These are phyloP conservation scores for Fagus sylvatica DNA, from an alignment of 306 rosid genomes.

Conservation along the genomic window DNA sequence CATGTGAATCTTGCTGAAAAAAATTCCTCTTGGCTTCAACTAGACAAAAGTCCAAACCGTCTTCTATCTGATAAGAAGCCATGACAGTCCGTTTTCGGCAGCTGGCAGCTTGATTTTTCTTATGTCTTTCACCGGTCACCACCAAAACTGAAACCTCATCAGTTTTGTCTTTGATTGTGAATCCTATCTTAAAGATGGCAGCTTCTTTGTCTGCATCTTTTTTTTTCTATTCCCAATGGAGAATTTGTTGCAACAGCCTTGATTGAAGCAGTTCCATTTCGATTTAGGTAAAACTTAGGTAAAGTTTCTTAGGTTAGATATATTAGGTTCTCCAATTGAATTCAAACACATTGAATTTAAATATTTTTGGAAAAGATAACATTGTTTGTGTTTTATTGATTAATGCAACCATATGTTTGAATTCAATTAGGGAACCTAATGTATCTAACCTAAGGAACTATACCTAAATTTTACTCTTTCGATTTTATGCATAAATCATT, in stretches of 20 bases:
- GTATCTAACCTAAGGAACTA: no score
- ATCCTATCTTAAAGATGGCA: conserved; percentile 7
- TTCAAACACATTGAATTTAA: no score
- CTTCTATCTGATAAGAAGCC: conserved; percentile 37
- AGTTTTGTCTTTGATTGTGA: conserved; percentile 22
- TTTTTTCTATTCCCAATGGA: not conserved
- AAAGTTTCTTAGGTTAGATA: no score
- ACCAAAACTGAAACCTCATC: conserved; percentile 31
- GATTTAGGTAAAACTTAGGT: not conserved
- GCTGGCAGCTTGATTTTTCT: not conserved
- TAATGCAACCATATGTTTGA: no score
- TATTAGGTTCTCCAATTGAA: no score
- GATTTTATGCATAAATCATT: not conserved
- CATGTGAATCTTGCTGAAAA: conserved; percentile 46
- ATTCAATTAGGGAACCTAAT: no score
- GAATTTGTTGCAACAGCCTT: conserved; percentile 8
- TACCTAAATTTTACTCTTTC: not conserved
- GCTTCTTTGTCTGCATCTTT: conserved; percentile 1
- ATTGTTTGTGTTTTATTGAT: no score
- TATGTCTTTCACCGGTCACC: not conserved
- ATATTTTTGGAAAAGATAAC: no score
- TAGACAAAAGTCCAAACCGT: conserved; percentile 50
- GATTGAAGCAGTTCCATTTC: not conserved
- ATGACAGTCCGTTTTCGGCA: not conserved
- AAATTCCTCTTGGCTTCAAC: conserved; percentile 52